Base-by-base conservation (phyloP, 495 filamentous ascomycete genomes). In the Xylaria sp. region DNA sequence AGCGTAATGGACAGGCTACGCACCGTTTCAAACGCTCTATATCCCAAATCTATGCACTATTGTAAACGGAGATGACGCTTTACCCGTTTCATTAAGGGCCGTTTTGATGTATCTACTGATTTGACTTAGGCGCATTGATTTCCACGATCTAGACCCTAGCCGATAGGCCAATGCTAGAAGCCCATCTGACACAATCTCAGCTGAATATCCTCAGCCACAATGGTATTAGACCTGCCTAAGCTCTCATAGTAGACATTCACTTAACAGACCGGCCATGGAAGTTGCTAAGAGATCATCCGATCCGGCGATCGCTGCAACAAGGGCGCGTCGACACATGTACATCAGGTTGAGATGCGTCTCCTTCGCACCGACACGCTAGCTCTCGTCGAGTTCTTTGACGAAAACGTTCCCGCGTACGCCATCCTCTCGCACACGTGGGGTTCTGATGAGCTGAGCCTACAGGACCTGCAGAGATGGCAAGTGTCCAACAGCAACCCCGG, bases 401-500 rank as follows among this genome's bases (percentile, higher is more conserved):
- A 65, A 52, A 43, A 75, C 15, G 72, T 77, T n/a, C 82, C 82
- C 1, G 15, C 29, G 19, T 85, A 85, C 62, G 82, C 82, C 44
- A 84, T 83, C 46, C 71, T 85, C 24, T 85, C 83, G 3, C 84
- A 85, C 71, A 79, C 74, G 5, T 85, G 83, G 83, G 77, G 73
- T 8, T 48, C 71, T 2, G 77, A 80, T 1, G 83, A 85, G 72
- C 61, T 85, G 14, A 75, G 77, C 31, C 79, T 76, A 50, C 61
- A 77, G 26, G 74, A 80, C 21, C 70, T 72, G 40, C 8, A 58
- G 3, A 37, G 41, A 58, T 55, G 44, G 24, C 59, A 73, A 29
- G 59, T 31, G 5, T 26, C 3, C 24, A 48, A 26, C 44, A 33
- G 19, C 43, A 29, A 6, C 44, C 6, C 21, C 50, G 15, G 9